Conservation (phyloP, 306 rosid species). For the Sicyos baderoa region DNA sequence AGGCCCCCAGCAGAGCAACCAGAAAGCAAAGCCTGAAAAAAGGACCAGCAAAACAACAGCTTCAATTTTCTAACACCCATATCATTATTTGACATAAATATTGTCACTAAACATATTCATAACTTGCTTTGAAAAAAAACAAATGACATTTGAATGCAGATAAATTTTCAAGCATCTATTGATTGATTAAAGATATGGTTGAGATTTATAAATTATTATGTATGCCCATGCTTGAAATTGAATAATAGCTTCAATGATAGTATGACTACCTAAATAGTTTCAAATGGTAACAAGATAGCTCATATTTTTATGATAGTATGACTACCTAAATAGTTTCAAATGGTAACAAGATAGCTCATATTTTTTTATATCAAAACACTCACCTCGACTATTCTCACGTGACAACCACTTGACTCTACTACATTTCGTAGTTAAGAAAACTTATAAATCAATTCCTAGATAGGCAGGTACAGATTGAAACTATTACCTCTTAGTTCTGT, state of each 20-base stretch:
- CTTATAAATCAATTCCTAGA: too few relatives aligned
- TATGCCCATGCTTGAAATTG: neutral
- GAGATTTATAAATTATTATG: neutral
- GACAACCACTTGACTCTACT: too few relatives aligned
- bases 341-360: too few relatives aligned
- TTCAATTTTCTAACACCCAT: slow-evolving; percentile 4
- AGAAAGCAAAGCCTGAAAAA: slow-evolving; percentile 75
- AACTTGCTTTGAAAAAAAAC: neutral
- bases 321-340: too few relatives aligned
- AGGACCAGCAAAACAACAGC: slow-evolving; percentile 4
- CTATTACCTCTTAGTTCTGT: too few relatives aligned
- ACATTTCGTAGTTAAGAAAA: too few relatives aligned
- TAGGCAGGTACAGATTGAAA: too few relatives aligned
- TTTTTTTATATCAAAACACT: too few relatives aligned
- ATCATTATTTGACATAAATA: neutral
- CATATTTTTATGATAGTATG: too few relatives aligned
- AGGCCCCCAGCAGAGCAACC: slow-evolving; percentile 98
- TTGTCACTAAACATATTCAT: neutral
- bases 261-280: neutral
- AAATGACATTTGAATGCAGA: too few relatives aligned
- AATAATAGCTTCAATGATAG: neutral
- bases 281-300: too few relatives aligned
- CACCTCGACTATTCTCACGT: too few relatives aligned
- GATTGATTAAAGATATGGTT: neutral
- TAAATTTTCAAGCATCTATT: neutral